Evolutionary conservation across 345 rosid species (phyloP), one percentile per base, ranked within the genome.

Genomic region (Euphorbia pulcherrima): DNA sequence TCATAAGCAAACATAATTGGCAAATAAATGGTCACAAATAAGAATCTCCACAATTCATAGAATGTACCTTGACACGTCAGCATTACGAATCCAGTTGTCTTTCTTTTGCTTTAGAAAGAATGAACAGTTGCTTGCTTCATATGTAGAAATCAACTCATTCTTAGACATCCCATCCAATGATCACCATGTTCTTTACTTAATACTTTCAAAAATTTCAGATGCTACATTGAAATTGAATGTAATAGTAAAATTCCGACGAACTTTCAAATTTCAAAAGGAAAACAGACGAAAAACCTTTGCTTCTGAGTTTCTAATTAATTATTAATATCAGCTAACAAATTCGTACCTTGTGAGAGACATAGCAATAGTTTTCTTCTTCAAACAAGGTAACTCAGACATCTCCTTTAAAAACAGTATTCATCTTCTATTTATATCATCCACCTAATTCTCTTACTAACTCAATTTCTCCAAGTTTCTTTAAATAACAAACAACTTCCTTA

Each of bases 401-500:
- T 23, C 35, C 16, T 67, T 14, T 16, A 37, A 24, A 37, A 12
- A 65, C 0, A 46, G 26, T 1, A 44, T 41, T 24, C 57, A 16
- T 59, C 26, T 51, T 51, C 30, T 24, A 23, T 39, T 70, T 27
- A 29, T 35, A 68, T 72, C 76, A 71, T 48, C 74, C 74, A 63
- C 59, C 52, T 71, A 86, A 74, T 67, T 76, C 68, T 55, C 70
- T 52, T 67, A 77, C 56, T 20, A 82, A 81, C 40, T 89, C 83
- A 47, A 64, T 65, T 37, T 78, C 83, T 62, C 79, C 90, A 61
- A 77, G 77, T 69, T 78, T 76, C 67, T 80, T 72, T 73, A 82
- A 69, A 44, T 76, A 77, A 65, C 68, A 68, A 65, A 74, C 39
- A 57, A 86, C 63, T 78, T 77, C 73, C 46, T 72, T 83, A 17